Evolutionary conservation across 768 basidiomycete genomes (phyloP), one percentile per base, ranked within the genome.

Genomic region (Mycena metata): DNA sequence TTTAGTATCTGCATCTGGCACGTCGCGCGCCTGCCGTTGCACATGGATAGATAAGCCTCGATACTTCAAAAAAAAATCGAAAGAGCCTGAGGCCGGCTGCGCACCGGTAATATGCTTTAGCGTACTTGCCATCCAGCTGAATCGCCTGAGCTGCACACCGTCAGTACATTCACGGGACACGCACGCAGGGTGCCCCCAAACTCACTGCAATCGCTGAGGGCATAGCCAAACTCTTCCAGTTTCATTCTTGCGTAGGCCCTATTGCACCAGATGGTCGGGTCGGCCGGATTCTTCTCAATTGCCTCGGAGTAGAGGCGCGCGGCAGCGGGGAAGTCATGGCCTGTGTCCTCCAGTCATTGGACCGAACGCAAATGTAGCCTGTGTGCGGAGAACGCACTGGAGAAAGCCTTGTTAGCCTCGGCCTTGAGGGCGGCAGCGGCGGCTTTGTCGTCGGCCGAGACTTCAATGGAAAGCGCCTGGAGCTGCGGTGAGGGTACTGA

Each of bases 181-280:
- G n/a, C 64, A 54, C 17, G 41, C 42, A 19, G 30, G 63, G 30
- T 19, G 21, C 45, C 64, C 21, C 54, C 41, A 60, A 47, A 87
- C 92, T 77, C 75, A 96, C 96, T 89, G 46, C 95, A 90, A 83
- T 98, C 97, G 33, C 83, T 82, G 30, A 97, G 86, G 17, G 96
- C 98, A 76, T 96, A 96, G 4, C 98, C 98, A 74, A 93, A 92
- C 81, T 99, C 86, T 78, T 99, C 93, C 62, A 99, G 80, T 81
- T 94, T 98, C 80, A 96, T 95, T 57, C 97, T 88, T 16, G 94
- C 88, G 79, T 95, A 94, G 2, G 98, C 96, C 42, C 97, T 88
- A 80, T 99, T 99, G 76, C 93, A 96, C 93, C 94, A 99, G 59
- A 97, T 79, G 16, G 95, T 96, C 59, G 96, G 82, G 74, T 98